Base-by-base conservation (phyloP, 202 grass and related monocot genomes). In the Dendrocalamus latiflorus region DNA sequence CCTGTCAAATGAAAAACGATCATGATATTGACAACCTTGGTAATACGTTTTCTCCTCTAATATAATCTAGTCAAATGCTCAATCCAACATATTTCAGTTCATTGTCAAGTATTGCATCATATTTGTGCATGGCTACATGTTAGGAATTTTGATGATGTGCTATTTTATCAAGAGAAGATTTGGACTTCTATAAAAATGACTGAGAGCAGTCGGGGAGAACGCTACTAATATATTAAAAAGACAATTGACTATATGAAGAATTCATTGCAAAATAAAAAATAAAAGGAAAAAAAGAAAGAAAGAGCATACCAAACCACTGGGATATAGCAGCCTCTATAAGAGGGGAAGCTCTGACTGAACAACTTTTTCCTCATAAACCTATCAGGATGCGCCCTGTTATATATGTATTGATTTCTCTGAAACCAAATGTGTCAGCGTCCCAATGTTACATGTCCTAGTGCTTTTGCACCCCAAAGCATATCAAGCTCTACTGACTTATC, bases 391-490 rank as follows among this genome's bases (percentile, higher is more conserved):
- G 8, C 14, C 22, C 11, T 60, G 22, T 22, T 28, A 21, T 9
- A 43, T 48, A 65, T 58, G 8, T 68, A 25, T 54, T 81, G 38
- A 77, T 77, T 48, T 64, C 3, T 51, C 21, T 55, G 33, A 76
- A 81, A 62, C 60, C 24, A 86, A 55, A 76, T 70, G 64, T 82
- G 44, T 15, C 4, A 65, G 37, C 11, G 11, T 45, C 37, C 60
- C 74, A 76, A 55, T 77, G 9, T 65, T 55, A 70, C 20, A 39
- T 10, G 24, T 5, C 16, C 78, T 12, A 59, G 9, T 6, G 41
- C 47, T 70, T 36, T 68, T 84, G n/a, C 51, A 60, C 30, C 22
- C n/a, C 13, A 44, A 37, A 70, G 21, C 4, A 30, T 50, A 53
- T 41, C 21, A 63, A 79, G 15, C 62, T 66, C 33, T 43, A 78